A percentile compares a stretch with the other conserved stretches of the same genome.
phyloP scores from a whole-genome alignment of 2,329 filamentous ascomycete species.

The Chaetomiaceae sp. region DNA sequence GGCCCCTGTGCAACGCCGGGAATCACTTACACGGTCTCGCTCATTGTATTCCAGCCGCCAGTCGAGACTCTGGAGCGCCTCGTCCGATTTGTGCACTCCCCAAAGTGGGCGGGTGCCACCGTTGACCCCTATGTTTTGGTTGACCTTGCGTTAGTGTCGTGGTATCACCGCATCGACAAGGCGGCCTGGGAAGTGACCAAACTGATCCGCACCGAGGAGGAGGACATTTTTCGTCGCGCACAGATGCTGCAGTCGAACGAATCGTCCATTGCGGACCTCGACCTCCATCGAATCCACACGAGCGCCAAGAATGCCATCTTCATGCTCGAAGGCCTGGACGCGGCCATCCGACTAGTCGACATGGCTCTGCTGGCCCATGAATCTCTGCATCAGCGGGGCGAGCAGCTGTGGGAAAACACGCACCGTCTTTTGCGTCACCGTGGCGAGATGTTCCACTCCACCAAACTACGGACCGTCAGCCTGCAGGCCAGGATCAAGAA shows the following conservation, averaged over 20 bases:
- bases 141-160: conserved; percentile 7
- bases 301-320: conserved; percentile 15
- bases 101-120: conserved; percentile 2
- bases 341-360: conserved; percentile 5
- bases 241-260: not conserved
- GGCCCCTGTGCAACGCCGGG: not conserved
- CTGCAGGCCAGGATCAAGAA: conserved; percentile 13
- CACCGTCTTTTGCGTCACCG: conserved; percentile 1
- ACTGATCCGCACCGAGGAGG: conserved; percentile 4
- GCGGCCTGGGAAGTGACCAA: conserved; percentile 8
- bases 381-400: not conserved
- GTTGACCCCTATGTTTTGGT: conserved; percentile 10
- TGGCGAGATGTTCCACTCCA: conserved; percentile 9
- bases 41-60: not conserved
- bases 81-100: not conserved
- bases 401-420: conserved; percentile 1
- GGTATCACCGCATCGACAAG: conserved; percentile 9
- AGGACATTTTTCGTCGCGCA: conserved; percentile 2
- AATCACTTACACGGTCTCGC: not conserved
- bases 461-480: conserved; percentile 3
- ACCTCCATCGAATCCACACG: conserved; percentile 11
- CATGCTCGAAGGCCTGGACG: conserved; percentile 10
- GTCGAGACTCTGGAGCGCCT: not conserved
- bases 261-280: not conserved
- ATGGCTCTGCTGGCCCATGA: not conserved